Conservation (phyloP, 805 yeast genomes). For the Metschnikowia bowlesiae region DNA sequence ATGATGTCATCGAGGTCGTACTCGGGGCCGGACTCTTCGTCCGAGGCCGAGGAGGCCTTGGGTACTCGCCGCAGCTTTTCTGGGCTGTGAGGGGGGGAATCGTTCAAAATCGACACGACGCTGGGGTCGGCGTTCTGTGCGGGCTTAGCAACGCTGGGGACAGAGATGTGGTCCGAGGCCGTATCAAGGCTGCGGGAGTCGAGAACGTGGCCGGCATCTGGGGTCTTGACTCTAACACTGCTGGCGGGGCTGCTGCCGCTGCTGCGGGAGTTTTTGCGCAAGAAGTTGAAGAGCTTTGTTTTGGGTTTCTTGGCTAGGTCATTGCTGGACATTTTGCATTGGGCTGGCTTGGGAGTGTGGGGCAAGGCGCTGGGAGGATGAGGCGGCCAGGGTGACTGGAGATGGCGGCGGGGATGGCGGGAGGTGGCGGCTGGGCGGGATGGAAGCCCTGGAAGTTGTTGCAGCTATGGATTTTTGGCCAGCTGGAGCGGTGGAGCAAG, state of each 20-base stretch:
- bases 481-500: too few species aligned
- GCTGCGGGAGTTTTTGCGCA: background rate
- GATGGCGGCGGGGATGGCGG: too few species aligned
- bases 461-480: too few species aligned
- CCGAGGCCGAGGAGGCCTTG: background rate
- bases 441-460: too few species aligned
- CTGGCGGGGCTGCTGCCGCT: background rate
- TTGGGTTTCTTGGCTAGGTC: background rate
- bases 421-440: too few species aligned
- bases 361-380: background rate
- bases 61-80: background rate
- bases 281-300: background rate
- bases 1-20: conserved; percentile 12
- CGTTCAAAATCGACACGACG: background rate
- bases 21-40: conserved; percentile 12
- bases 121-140: background rate
- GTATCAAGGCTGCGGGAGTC: background rate
- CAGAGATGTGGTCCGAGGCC: background rate
- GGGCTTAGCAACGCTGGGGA: background rate
- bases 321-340: background rate
- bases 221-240: background rate
- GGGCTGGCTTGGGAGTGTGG: background rate
- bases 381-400: too few species aligned
- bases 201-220: background rate
- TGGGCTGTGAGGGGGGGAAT: background rate